phyloP scores from a whole-genome alignment of 306 rosid species.

The Dalbergia cultrata region DNA sequence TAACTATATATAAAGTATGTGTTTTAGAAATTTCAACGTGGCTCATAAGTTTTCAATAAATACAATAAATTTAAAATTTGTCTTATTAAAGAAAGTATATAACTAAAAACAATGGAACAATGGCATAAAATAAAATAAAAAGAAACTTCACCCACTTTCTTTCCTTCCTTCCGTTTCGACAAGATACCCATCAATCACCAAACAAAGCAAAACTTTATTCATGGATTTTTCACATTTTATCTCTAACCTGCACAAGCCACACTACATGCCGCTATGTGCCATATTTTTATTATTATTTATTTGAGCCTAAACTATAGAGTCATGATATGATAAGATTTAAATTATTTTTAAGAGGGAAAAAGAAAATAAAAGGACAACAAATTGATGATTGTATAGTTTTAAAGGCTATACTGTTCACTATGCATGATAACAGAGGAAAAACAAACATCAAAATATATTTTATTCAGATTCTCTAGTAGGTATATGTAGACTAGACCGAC shows the following conservation, averaged over 20 bases:
- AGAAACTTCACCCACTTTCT: not conserved
- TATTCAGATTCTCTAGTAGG: slow-evolving; percentile 38
- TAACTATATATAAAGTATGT: not conserved
- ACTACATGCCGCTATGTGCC: not conserved
- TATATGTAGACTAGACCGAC: slow-evolving; percentile 44
- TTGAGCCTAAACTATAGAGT: not conserved
- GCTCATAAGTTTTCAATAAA: not conserved
- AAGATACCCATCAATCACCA: not conserved
- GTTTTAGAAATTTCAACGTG: not conserved
- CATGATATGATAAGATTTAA: not conserved
- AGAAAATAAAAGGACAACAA: not conserved
- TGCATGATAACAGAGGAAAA: slow-evolving; percentile 23
- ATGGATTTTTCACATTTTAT: slow-evolving; percentile 18
- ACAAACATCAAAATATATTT: slow-evolving; percentile 4
- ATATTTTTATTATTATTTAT: not conserved
- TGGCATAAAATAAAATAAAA: not conserved
- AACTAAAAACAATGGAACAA: not conserved
- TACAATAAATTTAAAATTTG: not conserved
- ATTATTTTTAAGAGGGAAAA: not conserved
- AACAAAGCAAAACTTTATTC: slow-evolving; percentile 7
- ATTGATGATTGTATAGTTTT: slow-evolving; percentile 19
- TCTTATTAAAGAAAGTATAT: not conserved
- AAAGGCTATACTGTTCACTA: not conserved
- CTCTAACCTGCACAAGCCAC: slow-evolving; percentile 3
- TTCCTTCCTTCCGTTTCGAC: not conserved